These are phyloP conservation scores for Amaranthus tricolor DNA, from an alignment of 179 eudicot genomes.

Conservation along the genomic window DNA sequence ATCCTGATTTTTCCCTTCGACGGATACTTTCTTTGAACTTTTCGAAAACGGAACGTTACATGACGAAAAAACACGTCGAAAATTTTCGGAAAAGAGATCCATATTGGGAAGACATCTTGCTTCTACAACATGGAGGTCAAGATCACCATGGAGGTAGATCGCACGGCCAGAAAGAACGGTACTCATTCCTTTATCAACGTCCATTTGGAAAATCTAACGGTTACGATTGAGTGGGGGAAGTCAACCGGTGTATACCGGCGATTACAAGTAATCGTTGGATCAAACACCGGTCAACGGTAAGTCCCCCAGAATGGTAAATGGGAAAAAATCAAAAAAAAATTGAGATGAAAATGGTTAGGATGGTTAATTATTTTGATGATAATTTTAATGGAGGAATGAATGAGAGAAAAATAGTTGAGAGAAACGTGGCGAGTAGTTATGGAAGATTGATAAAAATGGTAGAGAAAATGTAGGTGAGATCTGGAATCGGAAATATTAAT, in stretches of 20 bases:
- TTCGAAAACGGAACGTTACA: slow-evolving; percentile 26
- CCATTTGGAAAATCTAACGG: not conserved
- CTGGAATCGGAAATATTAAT: too few relatives aligned
- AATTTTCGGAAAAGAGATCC: slow-evolving; percentile 69
- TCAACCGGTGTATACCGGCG: not conserved
- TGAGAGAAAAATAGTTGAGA: slow-evolving; percentile 1
- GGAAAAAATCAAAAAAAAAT: not conserved
- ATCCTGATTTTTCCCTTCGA: not conserved
- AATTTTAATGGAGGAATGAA: not conserved
- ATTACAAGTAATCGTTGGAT: not conserved
- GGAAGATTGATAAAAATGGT: slow-evolving; percentile 4
- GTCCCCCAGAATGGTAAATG: not conserved
- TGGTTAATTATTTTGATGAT: not conserved
- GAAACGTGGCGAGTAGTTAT: not conserved
- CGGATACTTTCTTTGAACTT: not conserved
- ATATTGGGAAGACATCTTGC: slow-evolving; percentile 77
- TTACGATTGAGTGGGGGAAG: not conserved
- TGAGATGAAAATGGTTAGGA: not conserved
- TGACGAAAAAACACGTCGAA: slow-evolving; percentile 42
- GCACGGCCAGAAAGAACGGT: not conserved
- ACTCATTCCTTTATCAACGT: not conserved
- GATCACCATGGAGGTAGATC: slow-evolving; percentile 68
- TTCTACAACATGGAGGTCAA: slow-evolving; percentile 61
- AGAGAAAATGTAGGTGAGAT: not conserved
- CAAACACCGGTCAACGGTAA: not conserved